Percentiles rank a stretch among this genome's conserved stretches.
These are phyloP conservation scores for Dalbergia cultrata DNA, from an alignment of 306 rosid species.

Conservation along the genomic window DNA sequence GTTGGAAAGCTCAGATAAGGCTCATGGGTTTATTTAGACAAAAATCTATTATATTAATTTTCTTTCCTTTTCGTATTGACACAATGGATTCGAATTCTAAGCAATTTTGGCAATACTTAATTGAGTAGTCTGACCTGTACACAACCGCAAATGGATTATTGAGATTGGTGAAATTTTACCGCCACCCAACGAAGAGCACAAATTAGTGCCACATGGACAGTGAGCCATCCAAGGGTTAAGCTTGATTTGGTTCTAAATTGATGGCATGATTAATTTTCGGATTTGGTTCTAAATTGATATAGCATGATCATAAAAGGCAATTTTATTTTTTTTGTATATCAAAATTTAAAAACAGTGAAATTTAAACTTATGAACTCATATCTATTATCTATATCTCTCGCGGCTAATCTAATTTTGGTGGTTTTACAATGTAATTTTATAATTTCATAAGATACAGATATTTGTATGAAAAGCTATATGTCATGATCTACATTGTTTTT, in stretches of 20 bases:
- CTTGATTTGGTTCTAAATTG: slow-evolving; percentile 11
- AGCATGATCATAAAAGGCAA: too few species aligned
- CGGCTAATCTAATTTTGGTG: too few species aligned
- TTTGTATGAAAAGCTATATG: too few species aligned
- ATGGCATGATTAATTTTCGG: neutral
- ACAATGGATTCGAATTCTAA: neutral
- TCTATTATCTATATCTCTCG: too few species aligned
- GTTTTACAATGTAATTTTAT: too few species aligned
- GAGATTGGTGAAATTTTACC: neutral
- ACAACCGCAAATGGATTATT: slow-evolving; percentile 18
- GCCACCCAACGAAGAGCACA: neutral
- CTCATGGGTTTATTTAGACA: neutral
- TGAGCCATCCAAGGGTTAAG: neutral
- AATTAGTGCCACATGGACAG: slow-evolving; percentile 38
- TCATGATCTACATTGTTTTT: too few species aligned
- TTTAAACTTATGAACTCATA: too few species aligned
- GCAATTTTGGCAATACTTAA: neutral
- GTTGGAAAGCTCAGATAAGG: slow-evolving; percentile 15
- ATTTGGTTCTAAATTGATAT: too few species aligned
- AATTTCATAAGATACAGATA: too few species aligned
- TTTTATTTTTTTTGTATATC: too few species aligned
- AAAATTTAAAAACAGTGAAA: too few species aligned
- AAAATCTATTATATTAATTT: slow-evolving; percentile 2
- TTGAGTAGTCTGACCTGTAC: neutral
- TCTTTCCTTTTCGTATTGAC: neutral